Conservation (phyloP, 257 asterid species). For the Solanum raphanifolium region DNA sequence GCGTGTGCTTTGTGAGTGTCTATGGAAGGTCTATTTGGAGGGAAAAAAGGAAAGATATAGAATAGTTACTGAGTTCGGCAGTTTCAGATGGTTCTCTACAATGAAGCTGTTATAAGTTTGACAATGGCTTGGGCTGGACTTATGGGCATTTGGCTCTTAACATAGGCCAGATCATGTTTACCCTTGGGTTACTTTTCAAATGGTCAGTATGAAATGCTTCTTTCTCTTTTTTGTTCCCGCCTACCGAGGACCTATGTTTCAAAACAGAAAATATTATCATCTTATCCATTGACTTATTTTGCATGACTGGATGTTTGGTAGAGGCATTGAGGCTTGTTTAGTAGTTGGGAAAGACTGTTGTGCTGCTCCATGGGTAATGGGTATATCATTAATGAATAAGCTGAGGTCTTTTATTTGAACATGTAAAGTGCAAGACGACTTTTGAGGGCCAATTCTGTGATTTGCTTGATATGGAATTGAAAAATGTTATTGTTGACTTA, state of each 20-base stretch:
- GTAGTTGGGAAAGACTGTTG: neutral
- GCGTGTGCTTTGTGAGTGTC: neutral
- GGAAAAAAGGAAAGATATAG: neutral
- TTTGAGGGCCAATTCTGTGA: neutral
- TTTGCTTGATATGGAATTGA: neutral
- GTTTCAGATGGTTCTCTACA: neutral
- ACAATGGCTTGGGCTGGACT: neutral
- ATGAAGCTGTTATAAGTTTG: neutral
- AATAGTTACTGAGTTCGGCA: neutral
- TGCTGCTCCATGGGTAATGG: neutral
- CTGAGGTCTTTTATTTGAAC: neutral
- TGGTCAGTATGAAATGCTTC: neutral
- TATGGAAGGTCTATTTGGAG: neutral
- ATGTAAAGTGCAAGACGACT: neutral
- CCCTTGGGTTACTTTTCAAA: neutral
- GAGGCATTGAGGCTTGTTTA: neutral
- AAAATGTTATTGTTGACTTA: neutral
- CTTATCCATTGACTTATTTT: neutral
- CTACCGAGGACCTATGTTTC: neutral
- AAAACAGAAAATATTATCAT: neutral
- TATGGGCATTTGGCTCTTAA: neutral
- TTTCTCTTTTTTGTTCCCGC: neutral
- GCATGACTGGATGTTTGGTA: neutral
- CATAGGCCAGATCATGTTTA: neutral
- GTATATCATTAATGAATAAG: neutral